These are phyloP conservation scores for Alternaria sp. DNA, from an alignment of 2,329 filamentous ascomycete species.

Conservation along the genomic window DNA sequence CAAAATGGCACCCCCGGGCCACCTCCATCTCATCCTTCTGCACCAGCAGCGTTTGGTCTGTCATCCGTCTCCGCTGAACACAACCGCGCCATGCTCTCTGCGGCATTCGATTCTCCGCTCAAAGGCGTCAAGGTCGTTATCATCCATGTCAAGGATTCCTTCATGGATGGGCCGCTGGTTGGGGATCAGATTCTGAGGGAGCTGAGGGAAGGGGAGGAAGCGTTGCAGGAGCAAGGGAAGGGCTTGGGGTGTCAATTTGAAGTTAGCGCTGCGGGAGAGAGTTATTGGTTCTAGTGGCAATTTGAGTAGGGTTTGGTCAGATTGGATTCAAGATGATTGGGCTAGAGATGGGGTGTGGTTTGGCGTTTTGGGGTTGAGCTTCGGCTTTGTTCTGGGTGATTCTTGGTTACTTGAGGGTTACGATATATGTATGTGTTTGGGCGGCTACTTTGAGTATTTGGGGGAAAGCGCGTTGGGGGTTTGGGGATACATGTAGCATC, in stretches of 20 bases:
- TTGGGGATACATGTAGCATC: not conserved
- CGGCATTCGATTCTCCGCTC: conserved; percentile 58
- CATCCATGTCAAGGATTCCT: conserved; percentile 90
- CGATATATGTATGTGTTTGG: not conserved
- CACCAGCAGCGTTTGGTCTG: conserved; percentile 34
- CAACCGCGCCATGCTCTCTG: conserved; percentile 32
- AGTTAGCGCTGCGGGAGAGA: conserved; percentile 70
- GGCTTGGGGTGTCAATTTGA: conserved; percentile 81
- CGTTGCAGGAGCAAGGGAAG: conserved; percentile 54
- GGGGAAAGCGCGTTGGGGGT: not conserved
- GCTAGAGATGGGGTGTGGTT: not conserved
- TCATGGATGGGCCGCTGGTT: conserved; percentile 71
- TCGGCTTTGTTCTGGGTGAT: not conserved
- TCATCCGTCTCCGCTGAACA: conserved; percentile 31
- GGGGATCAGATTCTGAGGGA: conserved; percentile 73
- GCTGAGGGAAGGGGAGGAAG: conserved; percentile 67
- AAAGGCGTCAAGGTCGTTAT: conserved; percentile 80
- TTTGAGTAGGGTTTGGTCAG: not conserved
- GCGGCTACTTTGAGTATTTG: not conserved
- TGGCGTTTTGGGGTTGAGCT: not conserved
- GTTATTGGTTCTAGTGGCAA: conserved; percentile 54
- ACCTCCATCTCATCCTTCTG: conserved; percentile 23
- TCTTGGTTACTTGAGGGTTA: not conserved
- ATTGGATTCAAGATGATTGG: not conserved
- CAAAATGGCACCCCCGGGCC: not conserved